phyloP scores from a whole-genome alignment of 2,329 filamentous ascomycete species.

The Exophiala bonariae region DNA sequence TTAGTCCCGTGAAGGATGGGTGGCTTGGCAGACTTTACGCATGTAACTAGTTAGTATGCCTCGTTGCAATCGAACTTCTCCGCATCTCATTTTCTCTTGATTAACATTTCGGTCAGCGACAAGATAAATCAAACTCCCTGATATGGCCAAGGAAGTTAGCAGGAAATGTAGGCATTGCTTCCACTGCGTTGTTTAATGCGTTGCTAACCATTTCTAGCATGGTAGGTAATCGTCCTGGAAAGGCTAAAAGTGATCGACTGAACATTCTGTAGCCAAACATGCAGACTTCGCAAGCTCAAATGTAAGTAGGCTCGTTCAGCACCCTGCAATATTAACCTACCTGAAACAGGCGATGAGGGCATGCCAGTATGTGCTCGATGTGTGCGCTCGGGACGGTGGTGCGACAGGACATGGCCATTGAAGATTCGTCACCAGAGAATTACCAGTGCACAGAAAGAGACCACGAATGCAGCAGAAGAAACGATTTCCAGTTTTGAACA shows the following conservation, averaged over 20 bases:
- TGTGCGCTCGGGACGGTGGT: conserved; percentile 9
- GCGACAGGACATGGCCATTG: conserved; percentile 11
- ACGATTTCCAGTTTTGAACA: not conserved
- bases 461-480: not conserved
- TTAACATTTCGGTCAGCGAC: too few relatives aligned
- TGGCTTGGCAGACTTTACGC: too few relatives aligned
- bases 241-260: not conserved
- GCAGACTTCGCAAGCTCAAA: conserved; percentile 15
- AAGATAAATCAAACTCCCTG: not conserved
- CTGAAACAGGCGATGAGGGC: conserved; percentile 44
- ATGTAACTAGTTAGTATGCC: too few relatives aligned
- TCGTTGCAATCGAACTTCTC: too few relatives aligned
- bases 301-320: conserved; percentile 3
- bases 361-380: conserved; percentile 14
- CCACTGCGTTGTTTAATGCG: not conserved
- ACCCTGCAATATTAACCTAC: not conserved
- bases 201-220: not conserved
- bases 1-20: too few relatives aligned
- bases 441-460: not conserved
- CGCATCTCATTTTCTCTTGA: too few relatives aligned
- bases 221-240: not conserved
- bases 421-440: conserved; percentile 11
- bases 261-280: conserved; percentile 10
- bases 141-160: conserved; percentile 11
- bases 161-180: conserved; percentile 5